Evolutionary conservation across 2,329 filamentous ascomycete species (phyloP).

Genomic region (Penicillium sp.): DNA sequence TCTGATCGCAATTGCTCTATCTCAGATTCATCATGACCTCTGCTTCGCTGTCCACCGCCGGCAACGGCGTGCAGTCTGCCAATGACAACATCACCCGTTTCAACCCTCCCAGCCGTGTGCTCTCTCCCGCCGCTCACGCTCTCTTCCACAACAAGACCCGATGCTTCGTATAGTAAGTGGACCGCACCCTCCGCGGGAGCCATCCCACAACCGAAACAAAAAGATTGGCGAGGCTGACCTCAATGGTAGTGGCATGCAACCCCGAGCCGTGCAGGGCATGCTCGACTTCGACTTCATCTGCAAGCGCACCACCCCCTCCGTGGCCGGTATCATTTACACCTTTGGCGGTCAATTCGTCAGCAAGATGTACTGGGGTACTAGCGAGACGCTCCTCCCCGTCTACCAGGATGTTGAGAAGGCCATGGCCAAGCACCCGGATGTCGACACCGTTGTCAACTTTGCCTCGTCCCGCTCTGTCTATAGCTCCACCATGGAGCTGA

Average conservation of each 20-base stretch:
- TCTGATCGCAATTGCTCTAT: too few relatives aligned
- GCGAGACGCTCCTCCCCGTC: slow-evolving; percentile 95
- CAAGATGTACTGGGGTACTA: slow-evolving; percentile 99
- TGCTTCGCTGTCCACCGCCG: slow-evolving; percentile 49
- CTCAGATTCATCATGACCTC: slow-evolving; percentile 55
- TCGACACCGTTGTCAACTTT: slow-evolving; percentile 99
- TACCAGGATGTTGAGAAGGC: slow-evolving; percentile 94
- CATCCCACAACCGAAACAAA: not conserved
- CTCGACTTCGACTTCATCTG: slow-evolving; percentile 99
- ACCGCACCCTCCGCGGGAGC: not conserved
- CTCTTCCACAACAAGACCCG: slow-evolving; percentile 99
- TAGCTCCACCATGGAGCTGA: slow-evolving; percentile 96
- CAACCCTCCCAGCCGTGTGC: slow-evolving; percentile 81
- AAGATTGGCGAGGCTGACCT: slow-evolving; percentile 24
- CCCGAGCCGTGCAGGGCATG: slow-evolving; percentile 86
- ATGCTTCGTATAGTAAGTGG: slow-evolving; percentile 91
- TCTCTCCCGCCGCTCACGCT: slow-evolving; percentile 84
- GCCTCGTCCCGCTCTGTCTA: slow-evolving; percentile 98
- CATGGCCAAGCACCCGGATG: slow-evolving; percentile 92
- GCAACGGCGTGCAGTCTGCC: slow-evolving; percentile 63
- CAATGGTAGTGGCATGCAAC: slow-evolving; percentile 76
- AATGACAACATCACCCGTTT: slow-evolving; percentile 99
- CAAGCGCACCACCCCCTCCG: slow-evolving; percentile 94
- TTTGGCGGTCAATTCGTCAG: slow-evolving; percentile 99
- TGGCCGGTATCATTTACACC: slow-evolving; percentile 99